These are phyloP conservation scores for Fusarium fujikuroi DNA, from an alignment of 2,329 filamentous ascomycete species.

Conservation along the genomic window DNA sequence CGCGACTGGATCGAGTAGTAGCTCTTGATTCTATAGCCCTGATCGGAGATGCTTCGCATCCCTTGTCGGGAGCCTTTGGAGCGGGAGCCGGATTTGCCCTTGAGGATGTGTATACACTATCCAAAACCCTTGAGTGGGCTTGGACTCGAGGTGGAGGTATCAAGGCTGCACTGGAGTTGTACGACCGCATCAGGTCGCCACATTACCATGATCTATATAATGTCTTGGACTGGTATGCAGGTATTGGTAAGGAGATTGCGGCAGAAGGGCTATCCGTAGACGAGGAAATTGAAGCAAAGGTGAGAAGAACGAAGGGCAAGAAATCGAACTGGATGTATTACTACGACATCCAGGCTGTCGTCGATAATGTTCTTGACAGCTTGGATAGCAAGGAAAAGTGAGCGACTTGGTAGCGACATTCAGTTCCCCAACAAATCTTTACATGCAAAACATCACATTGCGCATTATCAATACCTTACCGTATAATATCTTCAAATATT, in stretches of 20 bases:
- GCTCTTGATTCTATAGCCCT: constrained; percentile 52
- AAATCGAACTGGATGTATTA: constrained; percentile 44
- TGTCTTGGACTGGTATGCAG: constrained; percentile 41
- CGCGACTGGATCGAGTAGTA: constrained; percentile 44
- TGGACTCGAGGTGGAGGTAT: constrained; percentile 26
- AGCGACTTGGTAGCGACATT: background rate
- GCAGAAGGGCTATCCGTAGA: constrained; percentile 31
- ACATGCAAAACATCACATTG: background rate
- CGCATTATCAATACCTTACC: background rate
- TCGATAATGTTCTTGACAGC: constrained; percentile 15
- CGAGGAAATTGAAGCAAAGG: constrained; percentile 41
- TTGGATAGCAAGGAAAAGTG: background rate
- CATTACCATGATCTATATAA: constrained; percentile 45
- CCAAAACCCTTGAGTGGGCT: constrained; percentile 42
- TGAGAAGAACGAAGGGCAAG: constrained; percentile 34
- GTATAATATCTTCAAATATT: no score
- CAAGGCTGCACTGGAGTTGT: constrained; percentile 39
- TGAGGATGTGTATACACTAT: constrained; percentile 46
- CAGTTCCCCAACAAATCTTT: background rate
- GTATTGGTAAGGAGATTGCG: constrained; percentile 22
- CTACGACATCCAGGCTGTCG: constrained; percentile 40
- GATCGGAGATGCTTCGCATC: constrained; percentile 66
- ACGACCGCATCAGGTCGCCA: constrained; percentile 44
- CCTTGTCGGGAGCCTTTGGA: constrained; percentile 59
- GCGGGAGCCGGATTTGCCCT: constrained; percentile 53